Conservation (phyloP, 2,329 filamentous ascomycete genomes). For the Penicillium sp. region DNA sequence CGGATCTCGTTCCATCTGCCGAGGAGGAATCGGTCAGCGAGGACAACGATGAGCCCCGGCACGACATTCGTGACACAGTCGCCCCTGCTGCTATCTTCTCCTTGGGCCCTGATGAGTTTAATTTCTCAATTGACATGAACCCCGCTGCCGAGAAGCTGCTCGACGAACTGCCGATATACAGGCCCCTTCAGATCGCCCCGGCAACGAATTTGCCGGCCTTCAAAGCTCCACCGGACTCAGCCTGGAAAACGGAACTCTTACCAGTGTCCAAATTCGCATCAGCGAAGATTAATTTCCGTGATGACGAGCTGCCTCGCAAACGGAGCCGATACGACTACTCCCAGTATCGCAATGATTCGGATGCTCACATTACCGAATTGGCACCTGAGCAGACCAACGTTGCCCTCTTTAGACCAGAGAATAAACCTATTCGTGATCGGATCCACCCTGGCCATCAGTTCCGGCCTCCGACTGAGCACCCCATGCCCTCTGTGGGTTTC, state of each 20-base stretch:
- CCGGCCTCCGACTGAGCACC: constrained; percentile 82
- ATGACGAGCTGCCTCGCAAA: constrained; percentile 65
- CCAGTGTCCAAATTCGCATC: constrained; percentile 84
- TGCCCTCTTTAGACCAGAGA: constrained; percentile 83
- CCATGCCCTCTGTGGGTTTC: constrained; percentile 85
- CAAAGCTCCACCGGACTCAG: constrained; percentile 63
- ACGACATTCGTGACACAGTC: constrained; percentile 43
- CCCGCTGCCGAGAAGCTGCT: constrained; percentile 72
- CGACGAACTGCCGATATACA: constrained; percentile 76
- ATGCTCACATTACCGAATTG: constrained; percentile 51
- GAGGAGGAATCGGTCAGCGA: constrained; percentile 57
- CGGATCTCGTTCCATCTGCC: constrained; percentile 63
- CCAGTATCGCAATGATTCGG: constrained; percentile 65
- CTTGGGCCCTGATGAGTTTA: constrained; percentile 74
- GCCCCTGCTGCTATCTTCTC: constrained; percentile 78
- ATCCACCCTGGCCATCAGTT: constrained; percentile 91
- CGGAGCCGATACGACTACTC: constrained; percentile 78
- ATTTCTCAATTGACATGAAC: constrained; percentile 72
- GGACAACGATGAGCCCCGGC: constrained; percentile 44
- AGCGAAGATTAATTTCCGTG: constrained; percentile 69
- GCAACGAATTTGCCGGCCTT: constrained; percentile 56
- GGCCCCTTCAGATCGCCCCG: constrained; percentile 55
- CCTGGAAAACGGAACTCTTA: constrained; percentile 72
- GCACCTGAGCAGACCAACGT: constrained; percentile 70
- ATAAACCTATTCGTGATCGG: constrained; percentile 83